phyloP scores from a whole-genome alignment of 2,329 filamentous ascomycete genomes.

The Aspergillus fructus region DNA sequence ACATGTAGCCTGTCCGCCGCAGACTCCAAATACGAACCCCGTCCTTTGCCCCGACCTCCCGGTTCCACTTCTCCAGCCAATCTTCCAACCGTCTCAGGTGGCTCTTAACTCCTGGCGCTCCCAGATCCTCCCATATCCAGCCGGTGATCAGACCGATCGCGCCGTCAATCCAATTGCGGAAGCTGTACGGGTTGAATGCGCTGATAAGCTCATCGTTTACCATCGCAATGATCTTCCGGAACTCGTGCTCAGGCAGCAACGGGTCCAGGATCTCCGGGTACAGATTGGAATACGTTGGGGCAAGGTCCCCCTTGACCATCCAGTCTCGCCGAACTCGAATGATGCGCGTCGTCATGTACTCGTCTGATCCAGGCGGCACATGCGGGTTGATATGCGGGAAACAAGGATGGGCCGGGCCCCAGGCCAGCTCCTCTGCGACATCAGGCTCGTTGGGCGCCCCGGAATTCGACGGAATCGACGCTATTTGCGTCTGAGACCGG shows the following conservation, averaged over 20 bases:
- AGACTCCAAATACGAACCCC: conserved; percentile 75
- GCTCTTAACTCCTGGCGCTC: conserved; percentile 72
- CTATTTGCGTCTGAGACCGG: conserved; percentile 40
- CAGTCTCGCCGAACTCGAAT: conserved; percentile 91
- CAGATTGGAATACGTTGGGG: conserved; percentile 89
- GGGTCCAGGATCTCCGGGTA: conserved; percentile 96
- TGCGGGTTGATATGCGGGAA: conserved; percentile 93
- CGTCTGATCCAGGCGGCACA: conserved; percentile 72
- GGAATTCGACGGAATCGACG: conserved; percentile 39
- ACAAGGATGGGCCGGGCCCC: conserved; percentile 92
- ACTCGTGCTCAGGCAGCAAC: conserved; percentile 79
- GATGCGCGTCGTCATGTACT: conserved; percentile 77
- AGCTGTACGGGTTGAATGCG: conserved; percentile 77
- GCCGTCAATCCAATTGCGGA: conserved; percentile 76
- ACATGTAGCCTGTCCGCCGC: conserved; percentile 84
- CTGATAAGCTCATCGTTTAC: conserved; percentile 74
- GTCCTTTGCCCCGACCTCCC: conserved; percentile 57
- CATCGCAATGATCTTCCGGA: conserved; percentile 75
- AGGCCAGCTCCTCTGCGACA: conserved; percentile 71
- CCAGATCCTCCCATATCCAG: conserved; percentile 93
- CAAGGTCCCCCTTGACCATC: conserved; percentile 84
- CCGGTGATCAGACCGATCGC: conserved; percentile 79
- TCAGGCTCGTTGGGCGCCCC: conserved; percentile 48
- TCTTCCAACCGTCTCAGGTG: conserved; percentile 68
- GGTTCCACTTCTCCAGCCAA: conserved; percentile 88